A percentile compares a stretch with the other conserved stretches of the same genome.
Evolutionary conservation across 108 stramenopile genomes (phyloP).

Genomic region (Fragilariopsis cylindrus): DNA sequence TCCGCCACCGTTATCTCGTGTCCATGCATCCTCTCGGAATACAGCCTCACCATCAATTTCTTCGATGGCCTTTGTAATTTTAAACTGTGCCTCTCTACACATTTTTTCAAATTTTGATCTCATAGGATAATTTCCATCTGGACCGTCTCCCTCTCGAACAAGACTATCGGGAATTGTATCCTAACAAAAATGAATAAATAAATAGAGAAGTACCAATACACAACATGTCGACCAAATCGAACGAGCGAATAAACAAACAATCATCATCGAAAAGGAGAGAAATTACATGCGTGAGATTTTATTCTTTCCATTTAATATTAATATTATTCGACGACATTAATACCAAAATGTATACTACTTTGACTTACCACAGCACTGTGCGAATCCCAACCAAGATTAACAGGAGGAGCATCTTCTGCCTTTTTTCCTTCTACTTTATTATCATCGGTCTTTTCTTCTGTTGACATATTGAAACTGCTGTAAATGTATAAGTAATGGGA

Average conservation of each 20-base stretch:
- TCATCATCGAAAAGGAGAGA: background rate
- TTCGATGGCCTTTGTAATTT: conserved; percentile 89
- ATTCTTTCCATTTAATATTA: background rate
- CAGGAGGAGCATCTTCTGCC: conserved; percentile 68
- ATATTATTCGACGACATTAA: background rate
- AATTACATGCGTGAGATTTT: background rate
- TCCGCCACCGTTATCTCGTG: conserved; percentile 93
- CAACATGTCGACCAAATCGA: background rate
- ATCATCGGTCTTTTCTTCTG: conserved; percentile 27
- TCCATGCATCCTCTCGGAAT: conserved; percentile 96
- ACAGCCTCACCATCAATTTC: conserved; percentile 89
- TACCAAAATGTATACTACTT: background rate
- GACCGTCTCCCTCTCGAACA: conserved; percentile 85
- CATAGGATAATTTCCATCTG: conserved; percentile 96
- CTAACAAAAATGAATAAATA: conserved; percentile 19
- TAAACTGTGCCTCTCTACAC: conserved; percentile 90
- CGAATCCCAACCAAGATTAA: conserved; percentile 91
- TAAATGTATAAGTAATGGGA: background rate
- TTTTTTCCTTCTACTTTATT: conserved; percentile 45
- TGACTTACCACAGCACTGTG: conserved; percentile 76
- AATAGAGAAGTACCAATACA: background rate
- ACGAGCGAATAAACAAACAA: background rate
- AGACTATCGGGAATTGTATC: conserved; percentile 53
- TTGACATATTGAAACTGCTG: conserved; percentile 19
- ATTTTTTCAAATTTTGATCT: conserved; percentile 90